These are phyloP conservation scores for Naganishia onofrii DNA, from an alignment of 768 basidiomycete genomes.

Conservation along the genomic window DNA sequence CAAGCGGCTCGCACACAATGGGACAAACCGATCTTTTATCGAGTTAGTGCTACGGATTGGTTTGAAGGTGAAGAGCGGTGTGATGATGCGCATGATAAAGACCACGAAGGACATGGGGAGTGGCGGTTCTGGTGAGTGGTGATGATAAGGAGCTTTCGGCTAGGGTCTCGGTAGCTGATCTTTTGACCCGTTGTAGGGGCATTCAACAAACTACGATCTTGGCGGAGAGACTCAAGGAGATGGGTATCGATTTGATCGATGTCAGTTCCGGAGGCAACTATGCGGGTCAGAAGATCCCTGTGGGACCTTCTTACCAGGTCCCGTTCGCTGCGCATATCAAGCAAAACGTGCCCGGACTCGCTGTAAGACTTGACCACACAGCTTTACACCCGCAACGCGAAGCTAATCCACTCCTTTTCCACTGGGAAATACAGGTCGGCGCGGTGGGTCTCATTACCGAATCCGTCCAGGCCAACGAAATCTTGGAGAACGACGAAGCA, in stretches of 20 bases:
- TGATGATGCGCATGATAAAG: conserved; percentile 51
- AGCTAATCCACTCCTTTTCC: not conserved
- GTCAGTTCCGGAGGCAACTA: conserved; percentile 68
- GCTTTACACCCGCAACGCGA: not conserved
- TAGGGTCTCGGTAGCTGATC: not conserved
- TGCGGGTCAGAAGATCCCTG: conserved; percentile 56
- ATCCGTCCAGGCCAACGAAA: conserved; percentile 63
- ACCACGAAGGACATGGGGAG: conserved; percentile 29
- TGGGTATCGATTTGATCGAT: conserved; percentile 76
- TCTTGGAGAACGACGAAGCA: conserved; percentile 65
- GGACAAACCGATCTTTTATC: conserved; percentile 71
- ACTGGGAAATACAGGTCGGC: conserved; percentile 52
- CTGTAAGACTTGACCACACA: conserved; percentile 32
- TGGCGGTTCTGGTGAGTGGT: conserved; percentile 33
- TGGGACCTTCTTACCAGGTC: conserved; percentile 55
- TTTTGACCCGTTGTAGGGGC: conserved; percentile 56
- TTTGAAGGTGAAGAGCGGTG: conserved; percentile 60
- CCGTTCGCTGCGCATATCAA: conserved; percentile 63
- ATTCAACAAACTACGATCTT: conserved; percentile 70
- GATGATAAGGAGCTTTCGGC: conserved; percentile 55
- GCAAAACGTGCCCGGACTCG: conserved; percentile 43
- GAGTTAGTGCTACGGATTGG: conserved; percentile 70
- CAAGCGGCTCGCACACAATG: conserved; percentile 60
- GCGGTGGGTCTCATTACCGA: conserved; percentile 73
- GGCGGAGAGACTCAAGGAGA: conserved; percentile 59